Evolutionary conservation across 176 grass and related monocot species (phyloP).

Genomic region (Bolboschoenus planiculmis): DNA sequence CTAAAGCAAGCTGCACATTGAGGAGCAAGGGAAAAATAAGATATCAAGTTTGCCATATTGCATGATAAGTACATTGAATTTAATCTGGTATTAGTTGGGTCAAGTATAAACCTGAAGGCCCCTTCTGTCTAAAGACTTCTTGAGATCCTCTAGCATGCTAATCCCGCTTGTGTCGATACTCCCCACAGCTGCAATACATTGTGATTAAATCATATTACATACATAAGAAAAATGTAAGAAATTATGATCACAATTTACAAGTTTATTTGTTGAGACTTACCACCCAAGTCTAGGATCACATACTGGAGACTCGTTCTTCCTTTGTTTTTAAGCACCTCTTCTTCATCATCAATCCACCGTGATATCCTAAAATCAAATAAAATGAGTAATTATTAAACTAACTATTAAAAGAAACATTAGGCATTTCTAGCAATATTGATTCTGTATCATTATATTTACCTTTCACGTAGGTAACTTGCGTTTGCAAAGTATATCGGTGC

Average conservation of each 20-base stretch:
- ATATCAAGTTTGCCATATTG: background rate
- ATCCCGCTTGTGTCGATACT: conserved; percentile 71
- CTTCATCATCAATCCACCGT: conserved; percentile 85
- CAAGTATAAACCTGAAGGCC: conserved; percentile 50
- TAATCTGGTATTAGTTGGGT: background rate
- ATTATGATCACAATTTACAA: background rate
- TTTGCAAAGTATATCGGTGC: conserved; percentile 90
- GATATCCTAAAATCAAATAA: conserved; percentile 39
- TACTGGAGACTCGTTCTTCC: conserved; percentile 52
- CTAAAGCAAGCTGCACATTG: conserved; percentile 53
- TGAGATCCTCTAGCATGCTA: conserved; percentile 56
- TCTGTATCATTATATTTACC: conserved; percentile 23
- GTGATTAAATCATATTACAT: background rate
- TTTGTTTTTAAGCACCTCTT: conserved; percentile 46
- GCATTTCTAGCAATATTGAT: background rate
- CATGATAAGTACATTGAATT: background rate
- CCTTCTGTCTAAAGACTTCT: conserved; percentile 36
- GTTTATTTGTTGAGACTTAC: conserved; percentile 27
- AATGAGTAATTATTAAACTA: background rate
- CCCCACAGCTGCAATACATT: conserved; percentile 41
- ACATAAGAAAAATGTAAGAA: background rate
- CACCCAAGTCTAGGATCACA: conserved; percentile 77
- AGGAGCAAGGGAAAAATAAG: background rate
- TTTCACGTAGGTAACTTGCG: conserved; percentile 77
- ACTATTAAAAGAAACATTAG: background rate